phyloP scores from a whole-genome alignment of 1,139 yeast species.

The Geotrichum aggregatum region DNA sequence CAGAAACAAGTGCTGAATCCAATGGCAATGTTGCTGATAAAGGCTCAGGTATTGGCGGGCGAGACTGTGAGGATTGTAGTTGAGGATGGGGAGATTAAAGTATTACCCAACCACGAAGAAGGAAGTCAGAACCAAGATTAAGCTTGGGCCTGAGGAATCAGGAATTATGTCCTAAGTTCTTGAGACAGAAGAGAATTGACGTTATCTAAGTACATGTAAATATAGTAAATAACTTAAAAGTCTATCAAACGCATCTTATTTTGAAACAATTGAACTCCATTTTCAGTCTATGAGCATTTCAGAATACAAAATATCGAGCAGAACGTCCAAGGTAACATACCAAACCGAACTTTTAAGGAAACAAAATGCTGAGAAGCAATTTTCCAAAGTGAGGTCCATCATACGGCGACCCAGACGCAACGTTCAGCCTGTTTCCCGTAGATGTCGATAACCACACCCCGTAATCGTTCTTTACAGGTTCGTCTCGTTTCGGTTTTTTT shows the following conservation, averaged over 20 bases:
- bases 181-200: too few relatives aligned
- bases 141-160: too few relatives aligned
- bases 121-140: conserved; percentile 26
- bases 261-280: too few relatives aligned
- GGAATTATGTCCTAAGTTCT: too few relatives aligned
- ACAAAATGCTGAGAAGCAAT: conserved; percentile 1
- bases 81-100: conserved; percentile 39
- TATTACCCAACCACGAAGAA: conserved; percentile 50
- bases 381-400: conserved; percentile 13
- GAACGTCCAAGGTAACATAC: too few relatives aligned
- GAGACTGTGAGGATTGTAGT: conserved; percentile 53
- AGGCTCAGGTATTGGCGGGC: conserved; percentile 69
- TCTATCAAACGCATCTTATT: too few relatives aligned
- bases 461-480: conserved; percentile 23
- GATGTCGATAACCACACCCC: conserved; percentile 32
- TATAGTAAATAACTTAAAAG: too few relatives aligned
- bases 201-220: too few relatives aligned
- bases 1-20: conserved; percentile 82
- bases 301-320: too few relatives aligned
- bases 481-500: conserved; percentile 31
- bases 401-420: conserved; percentile 32
- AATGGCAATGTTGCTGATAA: conserved; percentile 71
- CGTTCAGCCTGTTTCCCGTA: conserved; percentile 33
- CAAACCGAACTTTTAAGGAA: not conserved
- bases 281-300: too few relatives aligned